Base-by-base conservation (phyloP, 2,329 filamentous ascomycete species). In the Acarospora socialis region DNA sequence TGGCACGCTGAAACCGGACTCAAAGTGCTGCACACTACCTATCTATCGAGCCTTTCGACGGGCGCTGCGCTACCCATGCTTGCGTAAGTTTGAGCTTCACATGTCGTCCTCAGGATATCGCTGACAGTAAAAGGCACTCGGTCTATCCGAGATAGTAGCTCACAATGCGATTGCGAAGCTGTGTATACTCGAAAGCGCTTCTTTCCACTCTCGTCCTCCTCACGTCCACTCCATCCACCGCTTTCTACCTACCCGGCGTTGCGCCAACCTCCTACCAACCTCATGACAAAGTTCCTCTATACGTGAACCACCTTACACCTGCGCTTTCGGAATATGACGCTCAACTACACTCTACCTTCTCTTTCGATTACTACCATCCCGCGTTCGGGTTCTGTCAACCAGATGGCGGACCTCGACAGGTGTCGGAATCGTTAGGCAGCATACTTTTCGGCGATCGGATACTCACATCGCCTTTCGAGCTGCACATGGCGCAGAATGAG, bases 361-460 rank as follows among this genome's bases (percentile, higher is more conserved):
- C 87, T 4, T 98, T 81, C 66, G 87, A 95, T 59, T 95, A 98
- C 65, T 98, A 98, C 54, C 75, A 90, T 47, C 71, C 76, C 4
- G 70, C 70, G 3, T 92, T 98, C 57, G 75, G 81, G 50, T 93
- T 94, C 63, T 98, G 90, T 57, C 61, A 70, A 45, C 90, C 87
- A 2, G 61, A 79, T 34, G 75, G 66, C 38, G 82, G 82, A 2
- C 76, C 84, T 6, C 57, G 86, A 52, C 70, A 80, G 61, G 73
- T 92, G 14, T 77, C 81, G 23, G 90, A 94, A 60, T 90, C 81
- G 42, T 58, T 98, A 41, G 90, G 90, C 15, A 94, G 87, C 64
- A 98, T 98, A 51, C 60, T 98, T 31, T 98, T 98, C 47, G 90
- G 90, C 44, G 90, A 98, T 59, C 74, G 90, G 35, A 98, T 98